Percentiles rank a stretch among this genome's conserved stretches.
phyloP scores from a whole-genome alignment of 2,329 filamentous ascomycete genomes.

The Elsinoe arachidis region DNA sequence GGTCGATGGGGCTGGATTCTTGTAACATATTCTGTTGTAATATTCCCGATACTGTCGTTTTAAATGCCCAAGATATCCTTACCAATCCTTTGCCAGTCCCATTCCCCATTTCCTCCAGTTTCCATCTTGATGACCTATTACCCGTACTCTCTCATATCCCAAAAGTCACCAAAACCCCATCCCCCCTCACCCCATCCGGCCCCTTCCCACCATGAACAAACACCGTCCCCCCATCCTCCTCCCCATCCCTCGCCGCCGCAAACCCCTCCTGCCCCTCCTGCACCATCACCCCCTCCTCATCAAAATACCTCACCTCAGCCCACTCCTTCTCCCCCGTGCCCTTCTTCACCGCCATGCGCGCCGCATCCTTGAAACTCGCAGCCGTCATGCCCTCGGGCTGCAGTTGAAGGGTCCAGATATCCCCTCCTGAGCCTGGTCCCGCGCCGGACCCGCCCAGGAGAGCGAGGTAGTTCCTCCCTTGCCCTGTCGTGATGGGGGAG shows the following conservation, averaged over 20 bases:
- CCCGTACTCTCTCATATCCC: background rate
- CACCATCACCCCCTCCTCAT: slow-evolving; percentile 32
- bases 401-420: slow-evolving; percentile 48
- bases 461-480: slow-evolving; percentile 40
- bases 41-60: background rate
- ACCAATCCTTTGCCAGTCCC: background rate
- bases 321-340: slow-evolving; percentile 43
- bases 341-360: slow-evolving; percentile 36
- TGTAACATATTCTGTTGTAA: background rate
- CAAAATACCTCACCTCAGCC: slow-evolving; percentile 43
- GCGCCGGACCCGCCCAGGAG: slow-evolving; percentile 40
- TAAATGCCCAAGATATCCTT: too few relatives aligned
- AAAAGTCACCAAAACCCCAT: slow-evolving; percentile 37
- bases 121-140: background rate
- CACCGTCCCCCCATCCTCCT: slow-evolving; percentile 40
- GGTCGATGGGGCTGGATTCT: too few relatives aligned
- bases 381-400: slow-evolving; percentile 38
- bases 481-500: slow-evolving; percentile 35
- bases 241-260: slow-evolving; percentile 32
- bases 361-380: slow-evolving; percentile 43
- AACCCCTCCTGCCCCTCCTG: slow-evolving; percentile 30
- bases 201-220: slow-evolving; percentile 48
- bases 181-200: slow-evolving; percentile 32
- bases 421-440: slow-evolving; percentile 21
- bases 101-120: background rate